Base-by-base conservation (phyloP, 1,139 yeast species). In the Candida dubliniensis region DNA sequence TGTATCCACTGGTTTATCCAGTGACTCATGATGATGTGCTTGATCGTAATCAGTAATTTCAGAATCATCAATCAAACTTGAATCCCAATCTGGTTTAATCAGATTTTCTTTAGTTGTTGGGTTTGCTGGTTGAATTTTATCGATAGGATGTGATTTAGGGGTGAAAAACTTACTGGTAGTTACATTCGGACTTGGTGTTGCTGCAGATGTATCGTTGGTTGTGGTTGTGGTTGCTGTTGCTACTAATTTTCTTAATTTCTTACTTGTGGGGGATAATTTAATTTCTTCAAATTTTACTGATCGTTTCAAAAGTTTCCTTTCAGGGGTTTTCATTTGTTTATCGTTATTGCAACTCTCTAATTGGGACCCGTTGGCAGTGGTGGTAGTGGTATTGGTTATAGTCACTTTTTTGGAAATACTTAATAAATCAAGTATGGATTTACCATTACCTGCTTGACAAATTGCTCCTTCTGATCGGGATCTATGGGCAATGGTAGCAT, bases 1-100 rank as follows among this genome's bases (percentile, higher is more conserved):
- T 9, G 56, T 56, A 32, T 53, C 40, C 5, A 34, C 33, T 15
- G 30, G 27, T 12, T 18, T 35, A 14, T 24, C 31, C 13, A 42
- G 34, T 1, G 73, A 66, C 10, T 7, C 10, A 6, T 12, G 13
- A 10, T 23, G 3, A 34, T 56, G 55, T 32, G 68, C 75, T 5
- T 12, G 13, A 10, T 10, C 13, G 33, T 56, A 55, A 32, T 69
- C 75, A 0, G 72, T 61, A 9, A 70, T 56, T 42, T 68, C 74
- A 2, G 74, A 67, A 38, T 68, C 72, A 2, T 69, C 71, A 4
- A 63, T 45, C 27, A 61, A 52, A 46, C 68, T 66, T 5, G 58
- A 51, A 34, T 58, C 55, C 36, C 46, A 44, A 15, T 34, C 40
- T 10, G 45, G 38, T 36, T 44, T 44, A 18, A 39, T 43, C 24